Evolutionary conservation across 2,329 filamentous ascomycete species (phyloP), one percentile per base, ranked within the genome.

Genomic region (Emmonsiellopsis sp.): DNA sequence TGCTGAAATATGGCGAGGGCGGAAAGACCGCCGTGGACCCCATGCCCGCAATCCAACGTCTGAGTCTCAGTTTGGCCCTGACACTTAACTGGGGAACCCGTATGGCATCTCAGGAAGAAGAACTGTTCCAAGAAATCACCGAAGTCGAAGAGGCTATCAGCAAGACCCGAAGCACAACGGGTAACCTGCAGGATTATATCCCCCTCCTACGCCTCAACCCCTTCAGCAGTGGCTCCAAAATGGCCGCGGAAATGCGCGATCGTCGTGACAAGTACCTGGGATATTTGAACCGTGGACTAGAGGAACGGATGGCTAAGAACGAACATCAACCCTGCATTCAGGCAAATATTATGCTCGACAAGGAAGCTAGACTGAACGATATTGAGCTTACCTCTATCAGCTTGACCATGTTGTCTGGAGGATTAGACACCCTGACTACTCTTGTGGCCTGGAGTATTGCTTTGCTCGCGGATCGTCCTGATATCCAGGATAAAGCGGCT

Each of bases 51-150:
- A 84, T 86, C 45, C 83, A 85, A 60, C 78, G 83, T 0, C 73
- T 86, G 0, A 79, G 76, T 10, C 67, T 86, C 3, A 83, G 79
- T n/a, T 71, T 86, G 2, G 77, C 81, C 0, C 65, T 86, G 30
- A 86, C 83, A 0, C 69, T 86, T 13, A 86, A 86, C 62, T 86
- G 82, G 81, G 84, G 83, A 0, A 77, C 78, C 0, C 76, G 83
- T 0, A 77, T 86, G 65, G 74, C 73, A 10, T 80, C 76, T 13
- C 76, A 82, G 52, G 73, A 84, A n/a, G 76, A 82, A 52, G 70
- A 76, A 6, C 68, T 84, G n/a, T 83, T 85, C 56, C 70, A 76
- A 15, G 81, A 84, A 62, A 83, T 84, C 55, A 82, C 78, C 1
- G 74, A 83, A 47, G 81, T 84, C 15, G 81, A 84, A 58, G 80